A percentile compares a stretch with the other conserved stretches of the same genome.
These are phyloP conservation scores for Pichia sp. DNA, from an alignment of 1,139 yeast species.

Conservation along the genomic window DNA sequence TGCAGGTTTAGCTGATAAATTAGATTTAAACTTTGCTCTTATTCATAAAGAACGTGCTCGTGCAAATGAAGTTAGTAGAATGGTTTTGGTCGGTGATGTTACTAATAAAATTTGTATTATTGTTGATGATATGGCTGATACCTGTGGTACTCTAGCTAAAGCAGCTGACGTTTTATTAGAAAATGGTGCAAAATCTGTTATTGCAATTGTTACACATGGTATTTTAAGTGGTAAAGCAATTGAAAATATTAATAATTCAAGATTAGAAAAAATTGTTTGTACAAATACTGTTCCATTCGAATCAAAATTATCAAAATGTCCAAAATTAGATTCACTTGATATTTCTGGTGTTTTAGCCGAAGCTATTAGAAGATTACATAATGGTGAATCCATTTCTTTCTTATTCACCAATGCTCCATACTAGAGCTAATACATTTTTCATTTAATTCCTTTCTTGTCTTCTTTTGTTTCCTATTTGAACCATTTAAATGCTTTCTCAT, in stretches of 20 bases:
- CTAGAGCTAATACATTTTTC: constrained; percentile 18
- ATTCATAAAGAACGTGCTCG: constrained; percentile 95
- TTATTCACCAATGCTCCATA: constrained; percentile 71
- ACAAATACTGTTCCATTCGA: constrained; percentile 93
- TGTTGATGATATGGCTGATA: constrained; percentile 98
- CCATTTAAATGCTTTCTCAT: not conserved
- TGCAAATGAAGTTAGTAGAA: constrained; percentile 88
- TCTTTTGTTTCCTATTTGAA: not conserved
- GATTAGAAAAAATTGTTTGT: constrained; percentile 75
- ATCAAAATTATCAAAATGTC: constrained; percentile 62
- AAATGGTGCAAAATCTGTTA: constrained; percentile 75
- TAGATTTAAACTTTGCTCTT: constrained; percentile 89
- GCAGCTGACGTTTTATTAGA: constrained; percentile 87
- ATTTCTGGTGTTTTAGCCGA: constrained; percentile 91
- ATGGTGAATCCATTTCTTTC: constrained; percentile 93
- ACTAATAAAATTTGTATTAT: constrained; percentile 78
- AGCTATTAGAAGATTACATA: constrained; percentile 90
- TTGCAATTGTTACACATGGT: constrained; percentile 96
- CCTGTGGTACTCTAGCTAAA: constrained; percentile 94
- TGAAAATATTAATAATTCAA: constrained; percentile 71
- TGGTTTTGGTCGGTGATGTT: constrained; percentile 97
- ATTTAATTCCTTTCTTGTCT: no score
- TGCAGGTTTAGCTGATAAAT: constrained; percentile 87
- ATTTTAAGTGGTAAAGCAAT: constrained; percentile 85
- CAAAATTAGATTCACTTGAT: constrained; percentile 76